These are phyloP conservation scores for Triglochin maritima DNA, from an alignment of 106 monocot species.

Conservation along the genomic window DNA sequence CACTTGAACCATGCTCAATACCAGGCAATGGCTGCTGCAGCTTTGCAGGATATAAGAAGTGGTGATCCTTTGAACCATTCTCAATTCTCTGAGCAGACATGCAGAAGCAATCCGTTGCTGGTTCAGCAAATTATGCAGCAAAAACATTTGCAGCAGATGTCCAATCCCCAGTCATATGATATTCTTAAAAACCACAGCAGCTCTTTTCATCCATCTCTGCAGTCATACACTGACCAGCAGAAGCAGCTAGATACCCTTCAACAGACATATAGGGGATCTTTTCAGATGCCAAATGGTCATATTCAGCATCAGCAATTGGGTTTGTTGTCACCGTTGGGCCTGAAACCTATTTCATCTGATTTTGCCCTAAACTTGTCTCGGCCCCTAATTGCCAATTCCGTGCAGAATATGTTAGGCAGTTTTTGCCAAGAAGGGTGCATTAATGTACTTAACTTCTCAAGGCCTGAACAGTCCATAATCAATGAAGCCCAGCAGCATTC, in stretches of 20 bases:
- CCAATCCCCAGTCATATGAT: conserved; percentile 33
- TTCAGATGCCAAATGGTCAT: conserved; percentile 33
- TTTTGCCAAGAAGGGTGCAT: not conserved
- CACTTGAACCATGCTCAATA: conserved; percentile 50
- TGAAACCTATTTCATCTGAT: not conserved
- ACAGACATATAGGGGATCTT: conserved; percentile 34
- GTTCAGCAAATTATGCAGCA: conserved; percentile 59
- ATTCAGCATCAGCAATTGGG: conserved; percentile 24
- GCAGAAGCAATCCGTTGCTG: conserved; percentile 27
- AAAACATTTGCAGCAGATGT: conserved; percentile 30
- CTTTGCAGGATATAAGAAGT: conserved; percentile 51
- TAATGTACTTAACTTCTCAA: conserved; percentile 8
- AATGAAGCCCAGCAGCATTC: conserved; percentile 6
- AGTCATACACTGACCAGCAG: conserved; percentile 34
- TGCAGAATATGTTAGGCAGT: conserved; percentile 8
- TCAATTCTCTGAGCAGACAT: conserved; percentile 46
- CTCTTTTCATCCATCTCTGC: conserved; percentile 48
- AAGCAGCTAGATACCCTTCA: conserved; percentile 36
- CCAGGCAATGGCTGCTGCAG: conserved; percentile 61
- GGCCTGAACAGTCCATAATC: conserved; percentile 6
- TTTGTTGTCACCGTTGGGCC: conserved; percentile 9
- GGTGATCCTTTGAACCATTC: conserved; percentile 49
- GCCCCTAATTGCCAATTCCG: not conserved
- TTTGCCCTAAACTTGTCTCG: not conserved
- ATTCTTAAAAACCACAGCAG: conserved; percentile 22